These are phyloP conservation scores for Aspergillus campestris DNA, from an alignment of 495 filamentous ascomycete genomes.

Conservation along the genomic window DNA sequence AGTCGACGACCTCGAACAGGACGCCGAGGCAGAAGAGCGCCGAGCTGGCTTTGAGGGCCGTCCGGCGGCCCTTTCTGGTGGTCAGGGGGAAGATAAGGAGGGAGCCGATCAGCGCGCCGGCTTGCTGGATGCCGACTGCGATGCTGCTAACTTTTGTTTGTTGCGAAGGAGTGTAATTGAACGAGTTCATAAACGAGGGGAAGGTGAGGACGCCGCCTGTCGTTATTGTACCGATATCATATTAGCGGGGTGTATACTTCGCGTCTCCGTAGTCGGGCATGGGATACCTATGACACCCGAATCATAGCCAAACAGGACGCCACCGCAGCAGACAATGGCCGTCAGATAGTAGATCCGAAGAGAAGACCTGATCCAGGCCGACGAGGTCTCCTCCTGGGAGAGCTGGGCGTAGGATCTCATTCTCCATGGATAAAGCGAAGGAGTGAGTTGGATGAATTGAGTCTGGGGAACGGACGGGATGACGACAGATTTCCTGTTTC, in stretches of 20 bases:
- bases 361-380: too few relatives aligned
- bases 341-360: conserved; percentile 48
- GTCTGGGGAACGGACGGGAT: too few relatives aligned
- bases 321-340: conserved; percentile 37
- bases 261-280: too few relatives aligned
- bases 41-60: conserved; percentile 36
- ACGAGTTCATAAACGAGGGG: conserved; percentile 36
- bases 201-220: conserved; percentile 41
- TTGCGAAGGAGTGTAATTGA: conserved; percentile 25
- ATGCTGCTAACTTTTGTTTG: conserved; percentile 35
- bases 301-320: conserved; percentile 37
- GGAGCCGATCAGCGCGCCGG: conserved; percentile 38
- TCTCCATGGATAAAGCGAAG: too few relatives aligned
- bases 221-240: not conserved
- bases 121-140: conserved; percentile 40
- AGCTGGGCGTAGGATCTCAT: conserved; percentile 2
- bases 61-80: conserved; percentile 33
- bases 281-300: conserved; percentile 35
- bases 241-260: not conserved
- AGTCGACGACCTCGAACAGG: conserved; percentile 36
- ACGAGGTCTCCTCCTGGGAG: not conserved
- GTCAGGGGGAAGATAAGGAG: conserved; percentile 44
- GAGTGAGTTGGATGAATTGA: too few relatives aligned
- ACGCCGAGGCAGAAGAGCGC: conserved; percentile 40
- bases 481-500: too few relatives aligned